These are phyloP conservation scores for Chlorencoelia australis DNA, from an alignment of 2,329 filamentous ascomycete genomes.

Conservation along the genomic window DNA sequence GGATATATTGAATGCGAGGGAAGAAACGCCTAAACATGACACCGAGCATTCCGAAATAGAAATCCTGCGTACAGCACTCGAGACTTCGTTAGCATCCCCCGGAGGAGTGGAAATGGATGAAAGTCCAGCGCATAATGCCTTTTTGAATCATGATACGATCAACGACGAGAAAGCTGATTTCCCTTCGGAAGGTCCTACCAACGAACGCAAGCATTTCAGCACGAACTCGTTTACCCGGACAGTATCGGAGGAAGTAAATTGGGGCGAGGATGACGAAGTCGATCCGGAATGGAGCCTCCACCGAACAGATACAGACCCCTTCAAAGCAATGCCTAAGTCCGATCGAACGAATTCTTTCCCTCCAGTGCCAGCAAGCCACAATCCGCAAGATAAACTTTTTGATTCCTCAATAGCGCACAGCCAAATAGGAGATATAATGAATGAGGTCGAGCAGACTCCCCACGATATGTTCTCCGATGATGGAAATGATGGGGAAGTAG, in stretches of 20 bases:
- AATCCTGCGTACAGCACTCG: slow-evolving; percentile 19
- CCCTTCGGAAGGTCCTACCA: slow-evolving; percentile 19
- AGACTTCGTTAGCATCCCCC: slow-evolving; percentile 19
- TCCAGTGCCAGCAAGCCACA: slow-evolving; percentile 37
- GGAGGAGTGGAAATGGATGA: slow-evolving; percentile 22
- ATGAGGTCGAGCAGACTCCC: slow-evolving; percentile 37
- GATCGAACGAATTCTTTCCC: slow-evolving; percentile 57
- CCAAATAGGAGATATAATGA: slow-evolving; percentile 43
- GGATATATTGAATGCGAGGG: not conserved
- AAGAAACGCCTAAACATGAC: slow-evolving; percentile 9
- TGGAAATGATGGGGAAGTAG: slow-evolving; percentile 35
- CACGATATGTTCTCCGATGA: slow-evolving; percentile 23
- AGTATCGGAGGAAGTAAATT: slow-evolving; percentile 51
- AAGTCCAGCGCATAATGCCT: slow-evolving; percentile 14
- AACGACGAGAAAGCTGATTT: slow-evolving; percentile 16
- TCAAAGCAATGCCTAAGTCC: slow-evolving; percentile 47
- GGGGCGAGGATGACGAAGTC: slow-evolving; percentile 45
- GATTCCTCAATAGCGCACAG: slow-evolving; percentile 36
- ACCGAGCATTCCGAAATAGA: slow-evolving; percentile 14
- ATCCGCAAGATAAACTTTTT: slow-evolving; percentile 19
- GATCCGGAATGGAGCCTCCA: slow-evolving; percentile 43
- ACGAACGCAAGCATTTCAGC: slow-evolving; percentile 44
- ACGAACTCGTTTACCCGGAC: slow-evolving; percentile 55
- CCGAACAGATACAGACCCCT: slow-evolving; percentile 44
- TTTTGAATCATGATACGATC: slow-evolving; percentile 4